These are phyloP conservation scores for Chalara sp. DNA, from an alignment of 2,329 filamentous ascomycete species.

Conservation along the genomic window DNA sequence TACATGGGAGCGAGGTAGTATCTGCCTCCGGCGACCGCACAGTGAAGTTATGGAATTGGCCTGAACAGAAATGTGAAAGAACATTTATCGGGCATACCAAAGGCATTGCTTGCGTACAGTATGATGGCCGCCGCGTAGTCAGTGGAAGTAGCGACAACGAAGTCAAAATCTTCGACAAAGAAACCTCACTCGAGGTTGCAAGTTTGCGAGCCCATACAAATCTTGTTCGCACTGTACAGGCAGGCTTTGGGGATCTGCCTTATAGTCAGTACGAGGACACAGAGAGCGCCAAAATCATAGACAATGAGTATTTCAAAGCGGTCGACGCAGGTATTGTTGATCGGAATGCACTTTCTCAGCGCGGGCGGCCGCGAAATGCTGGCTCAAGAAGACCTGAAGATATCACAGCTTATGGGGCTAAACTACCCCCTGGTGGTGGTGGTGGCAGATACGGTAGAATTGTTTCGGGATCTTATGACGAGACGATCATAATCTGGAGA, in stretches of 20 bases:
- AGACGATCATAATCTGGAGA: conserved; percentile 92
- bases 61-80: conserved; percentile 65
- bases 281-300: conserved; percentile 64
- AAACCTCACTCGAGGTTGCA: conserved; percentile 81
- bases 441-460: conserved; percentile 89
- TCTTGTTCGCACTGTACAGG: conserved; percentile 89
- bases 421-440: conserved; percentile 83
- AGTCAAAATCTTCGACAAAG: conserved; percentile 88
- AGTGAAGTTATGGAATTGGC: conserved; percentile 93
- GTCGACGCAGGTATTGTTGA: conserved; percentile 43
- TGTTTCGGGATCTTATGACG: conserved; percentile 93
- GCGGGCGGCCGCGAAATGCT: conserved; percentile 37
- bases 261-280: conserved; percentile 71
- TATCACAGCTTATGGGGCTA: conserved; percentile 74
- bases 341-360: conserved; percentile 22
- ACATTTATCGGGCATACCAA: conserved; percentile 86
- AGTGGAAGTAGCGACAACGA: conserved; percentile 95
- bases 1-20: conserved; percentile 78
- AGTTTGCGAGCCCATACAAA: conserved; percentile 75
- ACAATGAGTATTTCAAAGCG: conserved; percentile 63
- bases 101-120: conserved; percentile 96
- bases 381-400: conserved; percentile 71
- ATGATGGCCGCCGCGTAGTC: conserved; percentile 86
- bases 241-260: conserved; percentile 83
- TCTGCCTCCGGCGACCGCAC: conserved; percentile 91